Base-by-base conservation (phyloP, 768 basidiomycete species). In the Auriscalpium orientale region DNA sequence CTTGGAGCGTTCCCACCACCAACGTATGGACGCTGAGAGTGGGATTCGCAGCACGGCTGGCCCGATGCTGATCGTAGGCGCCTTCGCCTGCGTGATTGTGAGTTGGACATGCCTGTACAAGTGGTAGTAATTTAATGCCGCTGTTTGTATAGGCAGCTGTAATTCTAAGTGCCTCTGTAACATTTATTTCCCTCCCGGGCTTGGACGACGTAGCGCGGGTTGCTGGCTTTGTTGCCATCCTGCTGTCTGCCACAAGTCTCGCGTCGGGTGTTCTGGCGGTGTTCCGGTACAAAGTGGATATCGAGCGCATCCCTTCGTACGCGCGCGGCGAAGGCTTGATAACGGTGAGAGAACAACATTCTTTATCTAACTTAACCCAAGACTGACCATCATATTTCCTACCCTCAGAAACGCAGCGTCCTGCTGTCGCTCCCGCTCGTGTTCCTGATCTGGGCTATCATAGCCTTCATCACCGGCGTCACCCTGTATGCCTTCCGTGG, bases 111-210 rank as follows among this genome's bases (percentile, higher is more conserved):
- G 34, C 46, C 12, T 18, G 44, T 44, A 43, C 28, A 35, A 8
- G 22, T 56, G 46, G 35, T 46, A 37, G 33, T 44, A 21, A 49
- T 49, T 48, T 57, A 22, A 57, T 55, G 53, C 52, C 36, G 8
- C 15, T 47, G 54, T 40, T 57, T 57, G 45, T 59, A 49, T 67
- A 91, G 89, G 87, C 89, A 63, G 89, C 89, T 33, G 78, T 91
- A 56, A 77, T 91, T 21, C 73, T 91, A 56, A 90, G 90, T 62
- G 85, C 88, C 35, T 87, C 89, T 43, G 85, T 90, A 55, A 90
- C 88, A 28, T 84, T 91, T 71, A 78, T 92, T 66, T 81, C 87
- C 51, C 77, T 92, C 53, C 89, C 90, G 62, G 86, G 84, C 40
- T 62, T 92, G 68, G 84, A 85, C 67, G 78, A 73, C 56, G 59